Evolutionary conservation across 2,329 filamentous ascomycete genomes (phyloP).

Genomic region (Tolypocladium amazonense): DNA sequence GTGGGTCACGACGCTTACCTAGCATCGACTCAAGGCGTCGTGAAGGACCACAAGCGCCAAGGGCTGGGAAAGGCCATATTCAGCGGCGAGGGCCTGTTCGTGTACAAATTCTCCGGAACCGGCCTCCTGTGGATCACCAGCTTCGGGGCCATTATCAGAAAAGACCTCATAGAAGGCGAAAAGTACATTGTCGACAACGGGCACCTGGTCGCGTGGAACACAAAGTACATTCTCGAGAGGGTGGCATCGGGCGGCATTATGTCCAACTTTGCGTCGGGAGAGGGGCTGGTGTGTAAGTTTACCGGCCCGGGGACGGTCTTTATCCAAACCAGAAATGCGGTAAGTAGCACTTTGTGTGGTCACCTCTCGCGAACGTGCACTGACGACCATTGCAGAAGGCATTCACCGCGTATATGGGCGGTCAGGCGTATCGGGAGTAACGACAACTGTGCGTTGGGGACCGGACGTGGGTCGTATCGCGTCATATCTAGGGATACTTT

Average conservation of each 20-base stretch:
- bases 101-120: slow-evolving; percentile 73
- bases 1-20: slow-evolving; percentile 83
- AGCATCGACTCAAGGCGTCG: slow-evolving; percentile 73
- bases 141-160: slow-evolving; percentile 89
- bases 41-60: slow-evolving; percentile 82
- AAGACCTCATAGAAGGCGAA: slow-evolving; percentile 67
- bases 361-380: background rate
- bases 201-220: slow-evolving; percentile 94
- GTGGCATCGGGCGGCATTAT: slow-evolving; percentile 86
- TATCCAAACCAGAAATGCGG: slow-evolving; percentile 82
- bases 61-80: slow-evolving; percentile 85
- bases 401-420: slow-evolving; percentile 41
- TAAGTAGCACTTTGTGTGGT: slow-evolving; percentile 23
- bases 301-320: slow-evolving; percentile 85
- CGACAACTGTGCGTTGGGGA: background rate
- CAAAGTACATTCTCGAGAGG: slow-evolving; percentile 83
- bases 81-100: slow-evolving; percentile 81
- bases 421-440: slow-evolving; percentile 28
- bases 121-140: slow-evolving; percentile 85
- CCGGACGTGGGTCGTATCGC: background rate
- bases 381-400: slow-evolving; percentile 26
- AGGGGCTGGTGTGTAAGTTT: slow-evolving; percentile 92
- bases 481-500: background rate
- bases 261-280: slow-evolving; percentile 70
- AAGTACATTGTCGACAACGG: slow-evolving; percentile 90